These are phyloP conservation scores for Daldinia sp. DNA, from an alignment of 2,329 filamentous ascomycete genomes.

Conservation along the genomic window DNA sequence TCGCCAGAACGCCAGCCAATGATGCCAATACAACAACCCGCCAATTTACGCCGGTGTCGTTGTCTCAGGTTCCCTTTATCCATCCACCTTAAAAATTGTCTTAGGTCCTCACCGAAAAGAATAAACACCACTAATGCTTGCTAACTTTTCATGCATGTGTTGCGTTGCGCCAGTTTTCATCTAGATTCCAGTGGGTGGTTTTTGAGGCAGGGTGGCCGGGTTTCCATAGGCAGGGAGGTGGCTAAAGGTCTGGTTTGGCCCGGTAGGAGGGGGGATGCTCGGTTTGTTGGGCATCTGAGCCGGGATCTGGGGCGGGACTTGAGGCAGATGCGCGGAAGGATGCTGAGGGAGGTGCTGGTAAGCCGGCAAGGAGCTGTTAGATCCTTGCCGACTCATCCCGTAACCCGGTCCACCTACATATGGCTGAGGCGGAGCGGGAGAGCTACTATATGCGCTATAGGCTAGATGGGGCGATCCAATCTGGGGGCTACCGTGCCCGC, in stretches of 20 bases:
- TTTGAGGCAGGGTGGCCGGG: conserved; percentile 66
- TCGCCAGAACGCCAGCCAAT: conserved; percentile 44
- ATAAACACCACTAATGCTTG: conserved; percentile 45
- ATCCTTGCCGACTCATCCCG: conserved; percentile 64
- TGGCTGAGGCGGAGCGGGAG: conserved; percentile 54
- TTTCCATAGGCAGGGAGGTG: conserved; percentile 67
- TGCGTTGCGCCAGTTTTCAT: conserved; percentile 41
- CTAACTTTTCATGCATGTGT: conserved; percentile 41
- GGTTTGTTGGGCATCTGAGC: conserved; percentile 56
- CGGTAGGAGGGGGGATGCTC: conserved; percentile 49
- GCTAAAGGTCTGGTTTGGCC: conserved; percentile 55
- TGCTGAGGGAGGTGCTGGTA: conserved; percentile 55
- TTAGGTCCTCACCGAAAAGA: conserved; percentile 37
- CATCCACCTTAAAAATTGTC: conserved; percentile 31
- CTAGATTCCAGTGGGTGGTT: conserved; percentile 61
- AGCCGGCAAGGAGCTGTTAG: conserved; percentile 61
- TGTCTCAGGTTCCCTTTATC: conserved; percentile 41
- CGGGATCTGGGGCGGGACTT: conserved; percentile 54
- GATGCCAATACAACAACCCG: conserved; percentile 39
- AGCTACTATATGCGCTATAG: conserved; percentile 60
- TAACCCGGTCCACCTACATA: conserved; percentile 57
- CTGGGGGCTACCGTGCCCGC: conserved; percentile 62
- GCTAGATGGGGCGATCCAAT: conserved; percentile 60
- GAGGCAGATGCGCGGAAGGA: conserved; percentile 54
- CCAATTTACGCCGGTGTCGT: conserved; percentile 43